Conservation (phyloP, 768 basidiomycete species). For the Boletus speciosus region DNA sequence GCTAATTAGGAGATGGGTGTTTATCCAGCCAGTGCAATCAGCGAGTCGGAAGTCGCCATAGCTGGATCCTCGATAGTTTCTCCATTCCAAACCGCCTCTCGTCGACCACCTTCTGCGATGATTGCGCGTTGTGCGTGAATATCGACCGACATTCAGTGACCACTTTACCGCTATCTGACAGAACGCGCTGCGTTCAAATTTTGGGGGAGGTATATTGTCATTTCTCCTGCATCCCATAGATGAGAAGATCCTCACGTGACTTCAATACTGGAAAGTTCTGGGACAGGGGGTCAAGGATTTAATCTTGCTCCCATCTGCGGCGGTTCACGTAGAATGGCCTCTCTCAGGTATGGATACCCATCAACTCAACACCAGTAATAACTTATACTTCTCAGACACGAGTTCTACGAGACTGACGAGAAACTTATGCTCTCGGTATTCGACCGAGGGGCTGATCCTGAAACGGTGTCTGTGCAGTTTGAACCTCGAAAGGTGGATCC, state of each 20-base stretch:
- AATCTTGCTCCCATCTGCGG: neutral
- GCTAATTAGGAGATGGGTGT: too few species aligned
- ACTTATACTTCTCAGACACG: slow-evolving; percentile 50
- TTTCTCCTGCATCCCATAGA: too few species aligned
- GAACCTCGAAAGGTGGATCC: slow-evolving; percentile 56
- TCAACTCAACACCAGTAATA: neutral
- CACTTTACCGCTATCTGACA: too few species aligned
- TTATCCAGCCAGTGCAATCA: too few species aligned
- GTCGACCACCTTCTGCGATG: too few species aligned
- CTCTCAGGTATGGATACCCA: slow-evolving; percentile 24
- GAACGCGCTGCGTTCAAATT: too few species aligned
- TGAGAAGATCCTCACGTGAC: slow-evolving; percentile 21
- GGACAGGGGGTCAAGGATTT: slow-evolving; percentile 4
- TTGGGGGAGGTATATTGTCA: too few species aligned
- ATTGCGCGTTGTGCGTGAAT: too few species aligned
- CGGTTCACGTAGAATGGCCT: slow-evolving; percentile 19
- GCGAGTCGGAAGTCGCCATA: too few species aligned
- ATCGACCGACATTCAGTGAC: too few species aligned
- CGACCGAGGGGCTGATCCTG: slow-evolving; percentile 70
- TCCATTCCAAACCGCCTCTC: too few species aligned
- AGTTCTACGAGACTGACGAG: slow-evolving; percentile 87
- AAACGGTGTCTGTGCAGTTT: slow-evolving; percentile 57
- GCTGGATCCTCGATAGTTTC: too few species aligned
- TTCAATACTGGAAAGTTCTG: slow-evolving; percentile 26
- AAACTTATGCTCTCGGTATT: slow-evolving; percentile 70